Percentiles rank a stretch among this genome's conserved stretches.
phyloP scores from a whole-genome alignment of 495 filamentous ascomycete species.

The Pseudoneurospora amorphoporcata region DNA sequence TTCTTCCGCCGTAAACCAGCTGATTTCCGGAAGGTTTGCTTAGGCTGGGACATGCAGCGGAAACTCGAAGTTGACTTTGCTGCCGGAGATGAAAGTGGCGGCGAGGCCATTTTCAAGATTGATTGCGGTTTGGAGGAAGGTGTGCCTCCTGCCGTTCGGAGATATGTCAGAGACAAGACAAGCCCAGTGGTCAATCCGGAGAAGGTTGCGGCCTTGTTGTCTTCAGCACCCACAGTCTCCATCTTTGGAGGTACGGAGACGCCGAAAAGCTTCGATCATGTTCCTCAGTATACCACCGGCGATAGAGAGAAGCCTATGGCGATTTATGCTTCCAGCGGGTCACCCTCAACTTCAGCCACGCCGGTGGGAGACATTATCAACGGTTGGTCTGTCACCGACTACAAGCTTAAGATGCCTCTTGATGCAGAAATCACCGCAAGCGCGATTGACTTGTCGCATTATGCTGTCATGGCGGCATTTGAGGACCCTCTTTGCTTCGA shows the following conservation, averaged over 20 bases:
- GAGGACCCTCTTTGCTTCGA: conserved; percentile 56
- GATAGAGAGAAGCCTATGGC: neutral
- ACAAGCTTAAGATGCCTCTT: conserved; percentile 20
- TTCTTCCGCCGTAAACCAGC: conserved; percentile 65
- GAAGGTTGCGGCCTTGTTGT: neutral
- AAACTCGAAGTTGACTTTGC: conserved; percentile 84
- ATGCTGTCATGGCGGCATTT: conserved; percentile 54
- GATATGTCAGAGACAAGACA: conserved; percentile 16
- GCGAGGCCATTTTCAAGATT: conserved; percentile 67
- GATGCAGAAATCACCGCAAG: conserved; percentile 50
- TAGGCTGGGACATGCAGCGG: conserved; percentile 88
- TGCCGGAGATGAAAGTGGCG: conserved; percentile 60
- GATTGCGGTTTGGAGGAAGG: conserved; percentile 55
- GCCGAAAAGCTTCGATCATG: neutral
- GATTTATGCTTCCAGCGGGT: neutral
- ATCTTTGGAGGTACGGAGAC: conserved; percentile 12
- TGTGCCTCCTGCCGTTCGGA: conserved; percentile 23
- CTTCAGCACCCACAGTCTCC: neutral
- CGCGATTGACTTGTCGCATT: conserved; percentile 66
- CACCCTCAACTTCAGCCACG: neutral
- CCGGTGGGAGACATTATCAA: neutral
- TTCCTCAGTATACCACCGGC: neutral
- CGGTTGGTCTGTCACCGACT: conserved; percentile 24
- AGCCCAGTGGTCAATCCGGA: neutral
- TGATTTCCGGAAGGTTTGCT: conserved; percentile 67